Conservation (phyloP, 2,329 filamentous ascomycete genomes). For the Pestalotiopsis sp. region DNA sequence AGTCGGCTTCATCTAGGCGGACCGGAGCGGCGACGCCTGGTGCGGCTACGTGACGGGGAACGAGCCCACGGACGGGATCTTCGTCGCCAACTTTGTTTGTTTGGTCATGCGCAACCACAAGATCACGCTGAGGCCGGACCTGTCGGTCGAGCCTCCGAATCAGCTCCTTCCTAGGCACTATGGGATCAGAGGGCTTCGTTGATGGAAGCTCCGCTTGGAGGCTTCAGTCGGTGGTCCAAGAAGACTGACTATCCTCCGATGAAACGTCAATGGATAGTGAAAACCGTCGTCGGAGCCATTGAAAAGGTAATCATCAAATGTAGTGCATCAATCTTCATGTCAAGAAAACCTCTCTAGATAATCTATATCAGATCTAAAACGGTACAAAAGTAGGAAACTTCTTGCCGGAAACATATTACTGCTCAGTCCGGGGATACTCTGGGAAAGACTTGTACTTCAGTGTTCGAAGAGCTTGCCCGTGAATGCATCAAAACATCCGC, state of each 20-base stretch:
- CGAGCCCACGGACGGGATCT: neutral
- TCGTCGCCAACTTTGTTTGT: neutral
- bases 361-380: too few relatives aligned
- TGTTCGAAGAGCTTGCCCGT: too few relatives aligned
- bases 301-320: too few relatives aligned
- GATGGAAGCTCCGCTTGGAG: neutral
- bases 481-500: too few relatives aligned
- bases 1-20: neutral
- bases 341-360: too few relatives aligned
- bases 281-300: too few relatives aligned
- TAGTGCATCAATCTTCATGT: too few relatives aligned
- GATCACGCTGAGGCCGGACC: neutral
- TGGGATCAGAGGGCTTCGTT: neutral
- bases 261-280: neutral
- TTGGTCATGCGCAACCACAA: neutral
- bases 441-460: too few relatives aligned
- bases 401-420: too few relatives aligned
- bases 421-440: too few relatives aligned
- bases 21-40: neutral
- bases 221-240: too few relatives aligned
- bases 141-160: neutral
- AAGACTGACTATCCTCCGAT: neutral
- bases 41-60: neutral
- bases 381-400: too few relatives aligned
- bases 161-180: neutral